A percentile compares a stretch with the other conserved stretches of the same genome.
These are phyloP conservation scores for Blastobotrys parvus DNA, from an alignment of 805 yeast species.

Conservation along the genomic window DNA sequence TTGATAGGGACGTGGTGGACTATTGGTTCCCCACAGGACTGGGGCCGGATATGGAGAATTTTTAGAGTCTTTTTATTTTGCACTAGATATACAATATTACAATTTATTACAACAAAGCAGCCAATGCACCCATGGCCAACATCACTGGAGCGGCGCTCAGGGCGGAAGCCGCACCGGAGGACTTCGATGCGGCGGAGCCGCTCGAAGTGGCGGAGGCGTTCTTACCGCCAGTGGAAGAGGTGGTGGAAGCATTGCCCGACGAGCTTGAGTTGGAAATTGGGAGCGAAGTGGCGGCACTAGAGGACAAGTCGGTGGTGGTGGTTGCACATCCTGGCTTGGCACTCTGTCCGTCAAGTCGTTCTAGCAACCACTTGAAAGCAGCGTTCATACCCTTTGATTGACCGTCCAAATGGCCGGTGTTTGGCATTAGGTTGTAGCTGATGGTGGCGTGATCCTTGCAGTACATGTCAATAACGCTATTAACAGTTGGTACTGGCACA, in stretches of 20 bases:
- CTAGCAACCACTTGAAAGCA: conserved; percentile 12
- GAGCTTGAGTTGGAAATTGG: background rate
- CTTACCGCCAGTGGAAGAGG: background rate
- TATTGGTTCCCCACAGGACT: conserved; percentile 17
- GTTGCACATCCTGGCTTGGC: background rate
- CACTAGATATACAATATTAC: background rate
- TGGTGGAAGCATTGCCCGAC: background rate
- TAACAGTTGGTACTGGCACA: conserved; percentile 7
- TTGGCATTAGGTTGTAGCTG: conserved; percentile 3
- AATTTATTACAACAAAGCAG: background rate
- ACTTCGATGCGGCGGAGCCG: background rate
- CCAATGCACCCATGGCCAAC: background rate
- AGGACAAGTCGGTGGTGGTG: background rate
- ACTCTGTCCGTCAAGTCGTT: conserved; percentile 8
- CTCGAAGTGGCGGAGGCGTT: background rate
- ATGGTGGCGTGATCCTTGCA: conserved; percentile 10
- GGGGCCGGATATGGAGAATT: background rate
- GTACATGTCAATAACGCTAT: conserved; percentile 9
- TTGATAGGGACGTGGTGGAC: conserved; percentile 18
- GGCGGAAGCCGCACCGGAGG: background rate
- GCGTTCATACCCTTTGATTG: conserved; percentile 6
- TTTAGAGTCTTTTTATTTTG: background rate
- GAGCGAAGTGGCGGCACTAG: background rate
- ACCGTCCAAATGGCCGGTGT: conserved; percentile 8
- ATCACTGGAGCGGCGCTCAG: background rate